Conservation (phyloP, 257 asterid genomes). For the Salvia rosmarinus region DNA sequence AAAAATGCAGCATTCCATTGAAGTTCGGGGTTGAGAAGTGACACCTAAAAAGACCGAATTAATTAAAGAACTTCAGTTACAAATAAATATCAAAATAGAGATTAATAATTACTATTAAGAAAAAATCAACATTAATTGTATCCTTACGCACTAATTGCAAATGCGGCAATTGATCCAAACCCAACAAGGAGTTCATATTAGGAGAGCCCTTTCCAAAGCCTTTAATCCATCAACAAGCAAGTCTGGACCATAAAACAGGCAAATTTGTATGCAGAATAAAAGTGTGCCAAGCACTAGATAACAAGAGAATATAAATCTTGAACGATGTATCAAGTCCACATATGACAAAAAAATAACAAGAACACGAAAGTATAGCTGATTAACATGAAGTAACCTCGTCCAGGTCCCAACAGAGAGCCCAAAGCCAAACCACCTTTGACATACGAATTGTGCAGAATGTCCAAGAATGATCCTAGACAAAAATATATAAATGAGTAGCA, state of each 20-base stretch:
- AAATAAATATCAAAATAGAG: slow-evolving; percentile 25
- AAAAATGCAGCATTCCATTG: slow-evolving; percentile 93
- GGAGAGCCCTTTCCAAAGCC: slow-evolving; percentile 91
- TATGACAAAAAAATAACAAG: background rate
- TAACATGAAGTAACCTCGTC: slow-evolving; percentile 71
- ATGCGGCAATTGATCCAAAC: slow-evolving; percentile 96
- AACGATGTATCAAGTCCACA: background rate
- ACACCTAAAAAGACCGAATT: slow-evolving; percentile 53
- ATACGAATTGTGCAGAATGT: slow-evolving; percentile 76
- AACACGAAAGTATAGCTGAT: slow-evolving; percentile 16
- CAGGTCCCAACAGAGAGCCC: slow-evolving; percentile 94
- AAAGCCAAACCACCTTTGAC: slow-evolving; percentile 90
- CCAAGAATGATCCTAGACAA: slow-evolving; percentile 65
- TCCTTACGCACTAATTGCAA: slow-evolving; percentile 84
- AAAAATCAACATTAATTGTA: slow-evolving; percentile 31
- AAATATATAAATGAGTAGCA: slow-evolving; percentile 15
- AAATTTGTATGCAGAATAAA: slow-evolving; percentile 25
- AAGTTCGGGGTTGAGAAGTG: slow-evolving; percentile 85
- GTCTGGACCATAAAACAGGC: slow-evolving; percentile 51
- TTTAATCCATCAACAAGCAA: slow-evolving; percentile 83
- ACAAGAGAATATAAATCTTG: slow-evolving; percentile 16
- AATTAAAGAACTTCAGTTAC: slow-evolving; percentile 21
- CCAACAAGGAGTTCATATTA: slow-evolving; percentile 99
- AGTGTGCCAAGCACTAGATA: background rate
- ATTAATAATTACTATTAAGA: slow-evolving; percentile 21